These are phyloP conservation scores for Dryas octopetala DNA, from an alignment of 306 rosid genomes.

Conservation along the genomic window DNA sequence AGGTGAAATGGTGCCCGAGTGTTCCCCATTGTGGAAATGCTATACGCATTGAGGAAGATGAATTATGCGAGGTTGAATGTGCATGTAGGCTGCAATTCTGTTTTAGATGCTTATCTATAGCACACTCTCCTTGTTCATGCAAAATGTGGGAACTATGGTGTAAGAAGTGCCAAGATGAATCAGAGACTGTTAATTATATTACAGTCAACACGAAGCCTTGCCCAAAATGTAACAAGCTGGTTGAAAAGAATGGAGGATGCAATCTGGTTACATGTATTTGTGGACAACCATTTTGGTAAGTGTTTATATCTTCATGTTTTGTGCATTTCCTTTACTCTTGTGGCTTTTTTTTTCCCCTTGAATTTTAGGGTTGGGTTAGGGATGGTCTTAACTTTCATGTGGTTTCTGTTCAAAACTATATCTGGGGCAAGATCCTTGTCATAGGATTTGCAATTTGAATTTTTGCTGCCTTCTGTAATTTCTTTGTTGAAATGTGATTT, in stretches of 20 bases:
- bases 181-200: slow-evolving; percentile 37
- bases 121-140: slow-evolving; percentile 48
- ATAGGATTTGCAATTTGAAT: background rate
- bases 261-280: slow-evolving; percentile 38
- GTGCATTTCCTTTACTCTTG: background rate
- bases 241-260: slow-evolving; percentile 47
- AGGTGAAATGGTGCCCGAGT: slow-evolving; percentile 48
- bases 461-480: background rate
- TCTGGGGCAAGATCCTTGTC: background rate
- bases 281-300: slow-evolving; percentile 45
- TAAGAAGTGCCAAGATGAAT: slow-evolving; percentile 37
- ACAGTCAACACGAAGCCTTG: slow-evolving; percentile 38
- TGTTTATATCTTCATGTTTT: slow-evolving; percentile 2
- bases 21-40: slow-evolving; percentile 50
- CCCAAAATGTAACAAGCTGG: slow-evolving; percentile 40
- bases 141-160: slow-evolving; percentile 38
- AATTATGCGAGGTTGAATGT: slow-evolving; percentile 41
- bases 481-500: background rate
- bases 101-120: slow-evolving; percentile 36
- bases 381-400: slow-evolving; percentile 1
- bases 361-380: background rate
- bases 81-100: slow-evolving; percentile 39
- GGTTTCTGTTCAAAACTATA: background rate
- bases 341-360: background rate
- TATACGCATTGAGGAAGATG: slow-evolving; percentile 28